Evolutionary conservation across 345 rosid genomes (phyloP).

Genomic region (Angophora floribunda): DNA sequence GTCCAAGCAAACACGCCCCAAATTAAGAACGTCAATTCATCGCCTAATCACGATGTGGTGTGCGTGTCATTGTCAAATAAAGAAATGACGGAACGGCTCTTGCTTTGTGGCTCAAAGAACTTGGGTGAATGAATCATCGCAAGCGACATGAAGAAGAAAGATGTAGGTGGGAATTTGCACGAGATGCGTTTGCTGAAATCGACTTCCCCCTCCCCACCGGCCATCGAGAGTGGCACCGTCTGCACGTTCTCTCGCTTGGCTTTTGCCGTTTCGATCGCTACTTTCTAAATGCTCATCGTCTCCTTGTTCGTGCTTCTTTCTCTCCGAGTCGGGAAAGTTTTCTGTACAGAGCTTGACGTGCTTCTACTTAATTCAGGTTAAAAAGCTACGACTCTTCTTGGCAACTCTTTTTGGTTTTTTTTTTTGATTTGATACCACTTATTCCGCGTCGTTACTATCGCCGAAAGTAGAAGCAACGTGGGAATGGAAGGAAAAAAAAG

Average conservation of each 20-base stretch:
- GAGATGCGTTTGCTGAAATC: not conserved
- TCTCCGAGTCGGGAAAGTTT: not conserved
- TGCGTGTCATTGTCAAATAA: not conserved
- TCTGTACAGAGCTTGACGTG: not conserved
- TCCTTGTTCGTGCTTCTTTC: not conserved
- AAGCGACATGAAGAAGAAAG: not conserved
- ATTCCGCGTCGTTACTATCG: not conserved
- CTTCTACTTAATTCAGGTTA: not conserved
- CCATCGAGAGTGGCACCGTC: not conserved
- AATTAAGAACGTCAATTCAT: not conserved
- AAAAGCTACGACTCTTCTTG: not conserved
- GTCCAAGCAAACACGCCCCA: not conserved
- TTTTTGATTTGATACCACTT: not conserved
- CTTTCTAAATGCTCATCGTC: not conserved
- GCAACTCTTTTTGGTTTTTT: not conserved
- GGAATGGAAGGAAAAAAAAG: not conserved
- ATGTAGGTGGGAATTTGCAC: not conserved
- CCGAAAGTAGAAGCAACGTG: not conserved
- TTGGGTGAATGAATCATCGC: not conserved
- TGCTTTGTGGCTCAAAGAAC: not conserved
- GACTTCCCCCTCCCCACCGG: not conserved
- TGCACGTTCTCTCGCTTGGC: not conserved
- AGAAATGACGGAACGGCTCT: not conserved
- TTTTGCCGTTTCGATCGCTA: not conserved
- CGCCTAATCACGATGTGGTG: not conserved